phyloP scores from a whole-genome alignment of 2,329 filamentous ascomycete species.

The Trichophyton simii region DNA sequence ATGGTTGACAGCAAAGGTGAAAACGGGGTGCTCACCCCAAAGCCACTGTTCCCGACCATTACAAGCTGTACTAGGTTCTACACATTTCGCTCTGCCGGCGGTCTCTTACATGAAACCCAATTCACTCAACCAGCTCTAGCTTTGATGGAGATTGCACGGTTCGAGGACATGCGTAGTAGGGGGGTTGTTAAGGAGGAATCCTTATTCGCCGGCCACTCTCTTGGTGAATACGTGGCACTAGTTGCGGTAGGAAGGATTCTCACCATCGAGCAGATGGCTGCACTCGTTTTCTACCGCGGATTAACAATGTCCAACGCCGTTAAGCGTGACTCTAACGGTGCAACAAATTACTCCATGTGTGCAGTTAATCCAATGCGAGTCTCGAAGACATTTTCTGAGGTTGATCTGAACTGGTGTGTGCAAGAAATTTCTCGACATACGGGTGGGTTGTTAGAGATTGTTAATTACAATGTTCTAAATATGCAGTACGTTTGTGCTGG shows the following conservation, averaged over 20 bases:
- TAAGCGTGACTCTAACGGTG: constrained; percentile 81
- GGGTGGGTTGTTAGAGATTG: constrained; percentile 92
- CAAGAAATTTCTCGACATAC: constrained; percentile 90
- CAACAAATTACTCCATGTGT: constrained; percentile 98
- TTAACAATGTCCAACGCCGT: constrained; percentile 99
- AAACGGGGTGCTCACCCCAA: constrained; percentile 88
- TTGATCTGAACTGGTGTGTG: constrained; percentile 90
- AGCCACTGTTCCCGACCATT: constrained; percentile 99
- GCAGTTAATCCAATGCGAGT: constrained; percentile 97
- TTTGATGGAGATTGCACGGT: constrained; percentile 98
- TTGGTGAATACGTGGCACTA: constrained; percentile 95
- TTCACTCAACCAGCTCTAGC: constrained; percentile 97
- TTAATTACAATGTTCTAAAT: constrained; percentile 77
- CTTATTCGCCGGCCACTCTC: constrained; percentile 93
- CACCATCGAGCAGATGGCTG: constrained; percentile 98
- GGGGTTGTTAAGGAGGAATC: constrained; percentile 90
- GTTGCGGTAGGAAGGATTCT: constrained; percentile 95
- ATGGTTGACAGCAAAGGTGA: constrained; percentile 94
- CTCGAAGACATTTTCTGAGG: constrained; percentile 97
- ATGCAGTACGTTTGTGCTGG: constrained; percentile 58
- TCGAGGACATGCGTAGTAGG: constrained; percentile 97
- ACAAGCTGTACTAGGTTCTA: constrained; percentile 86
- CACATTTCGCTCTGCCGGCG: constrained; percentile 90
- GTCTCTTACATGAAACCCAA: constrained; percentile 88
- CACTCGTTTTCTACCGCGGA: constrained; percentile 97